Evolutionary conservation across 73 alveolate species (phyloP).

Genomic region (Paramecium bursaria): DNA sequence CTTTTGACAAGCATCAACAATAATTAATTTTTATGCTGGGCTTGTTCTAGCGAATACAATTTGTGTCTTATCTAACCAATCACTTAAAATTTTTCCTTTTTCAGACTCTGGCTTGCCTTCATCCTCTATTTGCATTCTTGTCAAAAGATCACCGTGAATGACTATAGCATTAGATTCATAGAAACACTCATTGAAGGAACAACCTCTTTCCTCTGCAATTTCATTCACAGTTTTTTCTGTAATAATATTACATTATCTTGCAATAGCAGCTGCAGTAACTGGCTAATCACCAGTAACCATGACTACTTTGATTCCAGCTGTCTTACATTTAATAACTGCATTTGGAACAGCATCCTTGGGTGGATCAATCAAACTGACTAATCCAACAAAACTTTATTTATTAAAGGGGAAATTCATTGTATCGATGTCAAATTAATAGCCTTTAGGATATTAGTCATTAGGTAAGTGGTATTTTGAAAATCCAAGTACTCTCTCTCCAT

Average conservation of each 20-base stretch:
- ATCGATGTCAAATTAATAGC: conserved; percentile 72
- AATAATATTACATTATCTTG: conserved; percentile 78
- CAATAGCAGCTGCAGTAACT: conserved; percentile 98
- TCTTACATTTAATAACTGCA: conserved; percentile 86
- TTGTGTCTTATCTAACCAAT: conserved; percentile 84
- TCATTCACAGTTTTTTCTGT: conserved; percentile 79
- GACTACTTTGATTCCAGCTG: conserved; percentile 97
- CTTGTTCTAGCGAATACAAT: conserved; percentile 97
- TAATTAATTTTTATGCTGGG: conserved; percentile 93
- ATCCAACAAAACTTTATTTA: conserved; percentile 85
- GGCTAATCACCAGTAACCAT: conserved; percentile 99
- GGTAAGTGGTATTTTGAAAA: conserved; percentile 77
- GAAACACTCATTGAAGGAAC: conserved; percentile 78
- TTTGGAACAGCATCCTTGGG: conserved; percentile 91
- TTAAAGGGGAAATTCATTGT: conserved; percentile 79
- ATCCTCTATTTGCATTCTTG: conserved; percentile 75
- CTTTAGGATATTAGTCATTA: conserved; percentile 62
- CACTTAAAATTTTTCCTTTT: conserved; percentile 76
- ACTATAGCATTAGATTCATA: conserved; percentile 78
- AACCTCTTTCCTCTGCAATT: conserved; percentile 69
- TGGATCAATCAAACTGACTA: conserved; percentile 96
- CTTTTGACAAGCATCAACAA: conserved; percentile 93
- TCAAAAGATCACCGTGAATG: conserved; percentile 85
- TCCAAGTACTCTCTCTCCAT: conserved; percentile 92
- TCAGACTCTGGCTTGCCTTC: conserved; percentile 77